Conservation (phyloP, 306 rosid genomes). For the Pyrus communis region DNA sequence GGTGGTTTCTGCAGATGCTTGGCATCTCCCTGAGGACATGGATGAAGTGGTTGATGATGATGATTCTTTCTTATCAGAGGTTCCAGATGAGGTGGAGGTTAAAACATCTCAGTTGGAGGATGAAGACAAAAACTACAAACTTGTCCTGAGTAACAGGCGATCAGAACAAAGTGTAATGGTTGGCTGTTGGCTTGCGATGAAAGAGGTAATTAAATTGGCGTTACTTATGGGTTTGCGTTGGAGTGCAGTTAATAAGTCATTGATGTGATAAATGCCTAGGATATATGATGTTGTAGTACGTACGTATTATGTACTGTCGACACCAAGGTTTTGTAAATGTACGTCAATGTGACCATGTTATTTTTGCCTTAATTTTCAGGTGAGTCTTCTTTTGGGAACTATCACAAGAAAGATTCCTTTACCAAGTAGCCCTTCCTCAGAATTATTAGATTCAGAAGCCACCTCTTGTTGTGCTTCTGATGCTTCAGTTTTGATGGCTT, state of each 20-base stretch:
- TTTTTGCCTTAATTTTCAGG: slow-evolving; percentile 42
- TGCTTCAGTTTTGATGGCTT: slow-evolving; percentile 16
- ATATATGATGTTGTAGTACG: not conserved
- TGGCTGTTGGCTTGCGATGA: slow-evolving; percentile 99
- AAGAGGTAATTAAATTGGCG: slow-evolving; percentile 59
- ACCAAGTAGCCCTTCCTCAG: slow-evolving; percentile 41
- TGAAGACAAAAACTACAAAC: slow-evolving; percentile 38
- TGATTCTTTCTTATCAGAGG: slow-evolving; percentile 53
- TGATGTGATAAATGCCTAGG: not conserved
- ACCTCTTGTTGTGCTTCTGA: slow-evolving; percentile 27
- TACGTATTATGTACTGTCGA: not conserved
- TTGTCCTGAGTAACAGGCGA: slow-evolving; percentile 37
- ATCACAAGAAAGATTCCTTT: slow-evolving; percentile 83
- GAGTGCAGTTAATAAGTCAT: slow-evolving; percentile 5
- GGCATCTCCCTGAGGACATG: slow-evolving; percentile 86
- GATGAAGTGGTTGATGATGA: slow-evolving; percentile 67
- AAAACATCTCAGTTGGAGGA: slow-evolving; percentile 32
- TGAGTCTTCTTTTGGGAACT: slow-evolving; percentile 95
- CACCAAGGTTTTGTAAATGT: not conserved
- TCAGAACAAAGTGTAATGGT: slow-evolving; percentile 93
- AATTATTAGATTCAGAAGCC: slow-evolving; percentile 30
- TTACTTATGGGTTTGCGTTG: not conserved
- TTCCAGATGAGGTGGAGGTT: slow-evolving; percentile 39
- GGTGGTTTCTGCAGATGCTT: slow-evolving; percentile 98
- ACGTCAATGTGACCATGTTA: not conserved